phyloP scores from a whole-genome alignment of 2,329 filamentous ascomycete species.

The Colletotrichum tropicale region DNA sequence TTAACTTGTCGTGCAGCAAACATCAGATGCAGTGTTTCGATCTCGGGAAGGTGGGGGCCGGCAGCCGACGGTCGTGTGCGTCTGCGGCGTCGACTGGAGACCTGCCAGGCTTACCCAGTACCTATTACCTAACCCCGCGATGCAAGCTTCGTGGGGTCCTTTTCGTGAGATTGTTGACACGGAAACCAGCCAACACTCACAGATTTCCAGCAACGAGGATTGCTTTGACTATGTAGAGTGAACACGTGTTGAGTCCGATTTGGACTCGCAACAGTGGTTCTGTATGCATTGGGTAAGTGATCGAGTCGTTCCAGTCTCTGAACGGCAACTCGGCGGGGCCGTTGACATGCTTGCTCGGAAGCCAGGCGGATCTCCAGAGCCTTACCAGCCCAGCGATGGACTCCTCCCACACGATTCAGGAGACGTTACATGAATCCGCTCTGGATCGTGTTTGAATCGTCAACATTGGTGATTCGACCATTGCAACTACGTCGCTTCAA shows the following conservation, averaged over 20 bases:
- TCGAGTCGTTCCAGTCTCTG: background rate
- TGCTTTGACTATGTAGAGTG: background rate
- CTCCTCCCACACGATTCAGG: background rate
- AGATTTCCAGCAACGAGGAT: background rate
- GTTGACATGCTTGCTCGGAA: background rate
- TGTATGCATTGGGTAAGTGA: background rate
- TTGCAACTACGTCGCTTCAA: background rate
- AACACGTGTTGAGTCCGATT: background rate
- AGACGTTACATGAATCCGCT: background rate
- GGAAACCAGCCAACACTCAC: background rate
- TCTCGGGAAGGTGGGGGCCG: background rate
- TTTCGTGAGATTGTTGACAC: background rate
- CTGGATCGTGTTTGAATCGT: background rate
- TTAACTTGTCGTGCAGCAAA: background rate
- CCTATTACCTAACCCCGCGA: background rate
- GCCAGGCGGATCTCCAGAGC: background rate
- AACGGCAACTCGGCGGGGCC: background rate
- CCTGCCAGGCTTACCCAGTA: background rate
- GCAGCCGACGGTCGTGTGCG: background rate
- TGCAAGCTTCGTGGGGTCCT: background rate
- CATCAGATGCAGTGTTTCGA: background rate
- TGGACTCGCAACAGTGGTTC: background rate
- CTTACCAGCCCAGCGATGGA: background rate
- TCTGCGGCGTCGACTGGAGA: background rate
- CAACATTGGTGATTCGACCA: background rate